Conservation (phyloP, 768 basidiomycete species). For the Rhodotorula toruloides region DNA sequence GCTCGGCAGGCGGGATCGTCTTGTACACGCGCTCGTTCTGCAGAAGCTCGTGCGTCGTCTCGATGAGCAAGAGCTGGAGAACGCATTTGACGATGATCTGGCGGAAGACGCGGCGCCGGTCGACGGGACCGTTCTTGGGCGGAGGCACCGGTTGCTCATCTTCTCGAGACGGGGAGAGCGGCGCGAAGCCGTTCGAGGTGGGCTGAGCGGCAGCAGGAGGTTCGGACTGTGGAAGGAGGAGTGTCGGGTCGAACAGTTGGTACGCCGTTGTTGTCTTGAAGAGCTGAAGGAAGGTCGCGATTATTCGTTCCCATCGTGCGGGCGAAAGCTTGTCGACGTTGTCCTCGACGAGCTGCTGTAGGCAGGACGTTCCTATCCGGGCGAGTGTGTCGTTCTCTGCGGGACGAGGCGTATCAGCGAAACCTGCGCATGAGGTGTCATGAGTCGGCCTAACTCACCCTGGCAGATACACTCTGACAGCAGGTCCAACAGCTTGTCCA, state of each 20-base stretch:
- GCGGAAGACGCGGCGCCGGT: conserved; percentile 61
- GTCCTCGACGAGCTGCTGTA: conserved; percentile 89
- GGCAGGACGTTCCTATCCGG: conserved; percentile 92
- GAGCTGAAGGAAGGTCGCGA: conserved; percentile 87
- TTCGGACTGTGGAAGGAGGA: conserved; percentile 67
- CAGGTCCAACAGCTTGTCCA: conserved; percentile 89
- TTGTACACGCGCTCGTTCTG: conserved; percentile 86
- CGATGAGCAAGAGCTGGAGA: conserved; percentile 87
- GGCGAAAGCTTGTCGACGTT: conserved; percentile 82
- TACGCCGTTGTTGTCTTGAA: conserved; percentile 96
- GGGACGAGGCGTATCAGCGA: no score
- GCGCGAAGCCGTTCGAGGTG: conserved; percentile 50
- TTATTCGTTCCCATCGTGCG: conserved; percentile 82
- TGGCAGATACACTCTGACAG: conserved; percentile 96
- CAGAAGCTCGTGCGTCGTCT: conserved; percentile 91
- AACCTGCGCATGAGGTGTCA: background rate
- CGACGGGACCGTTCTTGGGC: conserved; percentile 23
- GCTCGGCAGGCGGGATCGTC: conserved; percentile 87
- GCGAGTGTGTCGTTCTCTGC: conserved; percentile 96
- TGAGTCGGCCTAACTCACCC: conserved; percentile 56
- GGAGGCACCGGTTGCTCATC: conserved; percentile 3
- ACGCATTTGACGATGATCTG: conserved; percentile 99
- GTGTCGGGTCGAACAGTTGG: conserved; percentile 86
- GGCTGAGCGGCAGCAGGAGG: conserved; percentile 49
- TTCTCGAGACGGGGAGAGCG: conserved; percentile 64